Evolutionary conservation across 192 early-diverging fungal species (phyloP), one percentile per base, ranked within the genome.

Genomic region (Backusella parvicylindrica): DNA sequence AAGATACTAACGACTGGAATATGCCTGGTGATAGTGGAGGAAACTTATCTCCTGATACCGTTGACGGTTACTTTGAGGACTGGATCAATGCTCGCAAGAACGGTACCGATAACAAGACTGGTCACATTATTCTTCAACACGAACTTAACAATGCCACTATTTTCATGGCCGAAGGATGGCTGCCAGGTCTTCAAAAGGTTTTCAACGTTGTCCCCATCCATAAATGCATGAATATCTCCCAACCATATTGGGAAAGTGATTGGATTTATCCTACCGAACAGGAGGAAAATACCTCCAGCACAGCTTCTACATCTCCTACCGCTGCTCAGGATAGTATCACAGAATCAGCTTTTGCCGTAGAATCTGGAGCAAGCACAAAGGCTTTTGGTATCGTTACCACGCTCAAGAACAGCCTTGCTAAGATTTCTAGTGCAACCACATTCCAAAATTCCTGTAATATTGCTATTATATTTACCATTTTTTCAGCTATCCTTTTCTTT

Each of bases 81-180:
- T 82, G 81, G 81, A 72, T 82, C 5, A 43, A 71, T 0, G 70
- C 60, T 21, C 56, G 74, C 28, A 47, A 67, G 32, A 64, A 47
- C 8, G 74, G 67, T 1, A 71, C 18, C 7, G 71, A 82, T 49
- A 74, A n/a, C 35, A 49, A n/a, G n/a, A n/a, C n/a, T 32, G 71
- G 77, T 15, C 81, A 82, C 63, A 81, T 83, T 50, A 70, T 75
- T 3, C 63, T 85, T 47, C 75, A 85, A 63, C 84, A 85, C 69
- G 82, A 85, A 72, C 41, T 85, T 31, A 84, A 73, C 35, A 77
- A 80, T 21, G 72, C 73, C 9, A 85, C 86, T 8, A 73, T 84
- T 32, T 26, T 3, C 1, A 60, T 87, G 77, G 76, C 86, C 63
- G 81, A 81, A 60, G 82, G 71, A 1, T 77, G 84, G 81, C 74